Conservation (phyloP, 1,284 basidiomycete genomes). For the Irpex sp. region DNA sequence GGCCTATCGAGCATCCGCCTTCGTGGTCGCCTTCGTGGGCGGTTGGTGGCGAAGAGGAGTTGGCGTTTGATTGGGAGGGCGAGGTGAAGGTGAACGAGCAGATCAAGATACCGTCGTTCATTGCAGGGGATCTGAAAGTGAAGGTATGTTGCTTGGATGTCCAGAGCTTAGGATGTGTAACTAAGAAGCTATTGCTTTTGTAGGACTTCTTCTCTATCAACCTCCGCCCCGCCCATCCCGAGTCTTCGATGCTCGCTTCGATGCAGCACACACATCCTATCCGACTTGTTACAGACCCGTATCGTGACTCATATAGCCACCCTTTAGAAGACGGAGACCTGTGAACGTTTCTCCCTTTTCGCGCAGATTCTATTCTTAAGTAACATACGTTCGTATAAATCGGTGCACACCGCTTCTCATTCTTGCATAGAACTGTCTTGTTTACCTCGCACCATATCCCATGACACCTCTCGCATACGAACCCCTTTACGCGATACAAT, state of each 20-base stretch:
- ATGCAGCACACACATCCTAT: constrained; percentile 41
- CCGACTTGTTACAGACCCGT: constrained; percentile 42
- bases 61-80: constrained; percentile 31
- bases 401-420: too few species aligned
- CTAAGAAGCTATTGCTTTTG: constrained; percentile 33
- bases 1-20: constrained; percentile 34
- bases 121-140: constrained; percentile 28
- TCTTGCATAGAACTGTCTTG: too few species aligned
- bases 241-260: constrained; percentile 31
- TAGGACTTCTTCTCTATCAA: constrained; percentile 55
- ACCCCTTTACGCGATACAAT: neutral
- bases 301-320: constrained; percentile 6
- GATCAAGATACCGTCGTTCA: constrained; percentile 22
- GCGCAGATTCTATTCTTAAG: too few species aligned
- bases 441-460: neutral
- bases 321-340: neutral
- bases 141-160: constrained; percentile 29
- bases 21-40: neutral
- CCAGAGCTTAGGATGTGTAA: constrained; percentile 22
- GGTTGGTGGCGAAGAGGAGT: constrained; percentile 1
- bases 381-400: too few species aligned
- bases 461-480: neutral
- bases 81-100: constrained; percentile 21
- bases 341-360: too few species aligned
- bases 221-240: constrained; percentile 30